Base-by-base conservation (phyloP, 1,139 yeast genomes). In the Diutina siamensis region DNA sequence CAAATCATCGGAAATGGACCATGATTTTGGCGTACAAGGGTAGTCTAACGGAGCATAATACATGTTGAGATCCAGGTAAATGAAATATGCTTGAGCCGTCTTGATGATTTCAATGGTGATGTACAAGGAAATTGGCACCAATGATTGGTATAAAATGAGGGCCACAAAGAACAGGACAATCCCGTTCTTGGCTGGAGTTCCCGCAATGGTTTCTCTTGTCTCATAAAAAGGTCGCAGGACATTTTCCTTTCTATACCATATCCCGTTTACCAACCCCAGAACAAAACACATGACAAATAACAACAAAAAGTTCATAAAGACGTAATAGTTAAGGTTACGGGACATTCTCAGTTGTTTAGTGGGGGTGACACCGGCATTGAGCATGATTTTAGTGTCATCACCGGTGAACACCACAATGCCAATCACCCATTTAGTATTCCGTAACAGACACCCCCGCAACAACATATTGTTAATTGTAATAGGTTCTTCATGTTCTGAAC, bases 1-100 rank as follows among this genome's bases (percentile, higher is more conserved):
- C 53, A 76, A 65, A 57, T 76, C 83, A 60, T 76, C 83, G 13
- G 80, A 74, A 45, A 76, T 76, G 47, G 73, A 71, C 83, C 83
- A 76, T 1, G 80, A 69, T 53, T 76, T 75, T 1, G 82, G 82
- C 2, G 75, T 72, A 57, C 83, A 76, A 0, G 81, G 81, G 52
- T 68, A 74, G 57, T 76, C 81, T 48, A 76, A 60, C 48, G 56
- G 62, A 42, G 63, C 69, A 50, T 75, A 76, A 56, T 76, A 76
- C 76, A 76, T 72, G 4, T 50, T 50, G 32, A 52, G 8, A n/a
- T 40, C 35, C 35, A 28, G 35, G 25, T 28, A 68, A 47, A 76
- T 76, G 61, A 76, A 76, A 51, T 62, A 75, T 1, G 78, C 80
- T 55, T 76, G 82, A 1, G 75, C 70, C 1, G 80, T 73, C 53